Base-by-base conservation (phyloP, 2,329 filamentous ascomycete genomes). In the Onygenales sp. region DNA sequence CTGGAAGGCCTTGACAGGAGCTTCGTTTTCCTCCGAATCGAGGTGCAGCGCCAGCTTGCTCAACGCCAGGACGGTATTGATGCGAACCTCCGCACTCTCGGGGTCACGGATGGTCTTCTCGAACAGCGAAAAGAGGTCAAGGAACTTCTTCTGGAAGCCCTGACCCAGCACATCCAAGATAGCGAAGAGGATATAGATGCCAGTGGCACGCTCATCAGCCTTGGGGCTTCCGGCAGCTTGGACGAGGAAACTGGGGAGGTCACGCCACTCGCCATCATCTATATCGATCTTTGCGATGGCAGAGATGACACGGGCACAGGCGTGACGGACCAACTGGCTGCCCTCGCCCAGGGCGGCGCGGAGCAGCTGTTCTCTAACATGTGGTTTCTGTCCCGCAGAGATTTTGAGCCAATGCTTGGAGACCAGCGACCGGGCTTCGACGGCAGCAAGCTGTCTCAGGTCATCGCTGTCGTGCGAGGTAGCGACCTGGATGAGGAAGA, bases 1-100 rank as follows among this genome's bases (percentile, higher is more conserved):
- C 71, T 94, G 88, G 68, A 97, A 86, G 48, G 83, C 77, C 64
- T 82, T 80, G 55, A 95, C 77, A 43, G 85, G 82, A 59, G 85
- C 76, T 57, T 81, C 77, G 60, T 95, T 86, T 74, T 95, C 89
- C 41, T 96, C 91, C 0, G 87, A 83, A 66, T 96, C 88, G 48
- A 97, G 77, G 58, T 95, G 81, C 78, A 94, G 86, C 52, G 92
- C 85, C 64, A 95, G 80, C 65, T 89, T 87, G 64, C 91, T 90
- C 57, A 97, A 81, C 57, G 89, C 90, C 65, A 95, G 82, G 73
- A 96, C 85, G 35, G 93, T 94, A 78, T 96, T 97, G 75, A 95
- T 84, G 63, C 91, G 86, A 54, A 98, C 93, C 69, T 96, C 89
- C 57, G 87, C 82, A 70, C 90, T 96, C 72, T 94, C 85, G 1